Evolutionary conservation across 1,139 yeast species (phyloP).

Genomic region (Yamadazyma buinensis): DNA sequence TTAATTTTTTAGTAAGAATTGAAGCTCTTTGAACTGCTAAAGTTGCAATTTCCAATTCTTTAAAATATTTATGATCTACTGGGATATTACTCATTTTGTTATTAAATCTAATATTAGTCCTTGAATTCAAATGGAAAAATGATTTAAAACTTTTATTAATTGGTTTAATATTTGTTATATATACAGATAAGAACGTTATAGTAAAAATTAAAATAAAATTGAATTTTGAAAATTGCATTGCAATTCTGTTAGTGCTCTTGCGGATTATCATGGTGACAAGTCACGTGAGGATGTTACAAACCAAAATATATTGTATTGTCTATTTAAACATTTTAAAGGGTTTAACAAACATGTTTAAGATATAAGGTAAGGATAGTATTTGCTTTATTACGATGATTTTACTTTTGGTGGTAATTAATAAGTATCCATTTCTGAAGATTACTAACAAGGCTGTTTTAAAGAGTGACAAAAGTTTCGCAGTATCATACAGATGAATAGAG

Average conservation of each 20-base stretch:
- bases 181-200: constrained; percentile 8
- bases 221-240: constrained; percentile 1
- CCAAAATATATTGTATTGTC: too few relatives aligned
- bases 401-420: too few relatives aligned
- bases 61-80: constrained; percentile 29
- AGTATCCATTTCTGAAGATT: too few relatives aligned
- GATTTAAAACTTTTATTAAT: not conserved
- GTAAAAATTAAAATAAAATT: constrained; percentile 1
- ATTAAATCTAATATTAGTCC: too few relatives aligned
- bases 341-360: too few relatives aligned
- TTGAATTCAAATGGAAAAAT: too few relatives aligned
- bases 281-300: constrained; percentile 5
- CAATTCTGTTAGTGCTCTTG: not conserved
- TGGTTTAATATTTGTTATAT: not conserved
- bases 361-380: too few relatives aligned
- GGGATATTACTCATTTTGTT: constrained; percentile 6
- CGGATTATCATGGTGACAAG: constrained; percentile 2
- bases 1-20: constrained; percentile 66
- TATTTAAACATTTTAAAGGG: too few relatives aligned
- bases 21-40: constrained; percentile 90
- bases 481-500: constrained; percentile 29
- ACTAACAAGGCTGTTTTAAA: too few relatives aligned
- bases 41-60: constrained; percentile 75
- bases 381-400: too few relatives aligned
- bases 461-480: too few relatives aligned